Conservation (phyloP, 2,329 filamentous ascomycete genomes). For the Claviceps monticola region DNA sequence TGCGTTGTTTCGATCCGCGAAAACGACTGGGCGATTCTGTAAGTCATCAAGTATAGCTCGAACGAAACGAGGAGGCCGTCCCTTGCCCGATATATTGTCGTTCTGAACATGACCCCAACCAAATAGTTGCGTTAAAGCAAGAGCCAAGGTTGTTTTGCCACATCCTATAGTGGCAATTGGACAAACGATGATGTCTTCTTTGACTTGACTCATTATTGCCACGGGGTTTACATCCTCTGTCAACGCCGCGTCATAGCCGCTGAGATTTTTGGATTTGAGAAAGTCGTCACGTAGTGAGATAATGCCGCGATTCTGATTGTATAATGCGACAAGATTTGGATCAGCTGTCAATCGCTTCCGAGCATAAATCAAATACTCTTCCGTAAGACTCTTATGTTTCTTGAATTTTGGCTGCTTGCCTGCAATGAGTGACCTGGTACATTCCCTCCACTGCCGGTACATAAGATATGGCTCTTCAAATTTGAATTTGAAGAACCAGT, state of each 20-base stretch:
- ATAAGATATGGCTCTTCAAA: constrained; percentile 98
- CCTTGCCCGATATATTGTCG: constrained; percentile 78
- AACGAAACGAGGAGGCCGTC: constrained; percentile 66
- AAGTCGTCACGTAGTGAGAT: constrained; percentile 85
- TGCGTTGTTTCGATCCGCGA: constrained; percentile 92
- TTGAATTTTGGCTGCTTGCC: constrained; percentile 62
- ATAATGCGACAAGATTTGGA: constrained; percentile 52
- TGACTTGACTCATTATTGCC: constrained; percentile 39
- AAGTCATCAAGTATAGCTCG: constrained; percentile 54
- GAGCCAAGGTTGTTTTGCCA: constrained; percentile 85
- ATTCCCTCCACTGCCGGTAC: constrained; percentile 98
- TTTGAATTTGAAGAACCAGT: constrained; percentile 99
- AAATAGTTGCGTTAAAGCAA: constrained; percentile 72
- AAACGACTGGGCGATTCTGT: constrained; percentile 53
- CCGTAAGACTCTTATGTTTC: constrained; percentile 81
- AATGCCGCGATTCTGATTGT: constrained; percentile 85
- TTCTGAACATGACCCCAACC: constrained; percentile 91
- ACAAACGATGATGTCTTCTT: constrained; percentile 62
- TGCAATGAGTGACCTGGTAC: constrained; percentile 75
- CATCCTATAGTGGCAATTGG: constrained; percentile 91
- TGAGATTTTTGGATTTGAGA: constrained; percentile 66
- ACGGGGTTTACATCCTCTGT: constrained; percentile 42
- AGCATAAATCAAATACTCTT: constrained; percentile 79
- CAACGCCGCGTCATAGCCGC: constrained; percentile 77
- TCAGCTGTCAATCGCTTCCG: constrained; percentile 58